phyloP scores from a whole-genome alignment of 179 eudicot genomes.

The Corrigiola litoralis region DNA sequence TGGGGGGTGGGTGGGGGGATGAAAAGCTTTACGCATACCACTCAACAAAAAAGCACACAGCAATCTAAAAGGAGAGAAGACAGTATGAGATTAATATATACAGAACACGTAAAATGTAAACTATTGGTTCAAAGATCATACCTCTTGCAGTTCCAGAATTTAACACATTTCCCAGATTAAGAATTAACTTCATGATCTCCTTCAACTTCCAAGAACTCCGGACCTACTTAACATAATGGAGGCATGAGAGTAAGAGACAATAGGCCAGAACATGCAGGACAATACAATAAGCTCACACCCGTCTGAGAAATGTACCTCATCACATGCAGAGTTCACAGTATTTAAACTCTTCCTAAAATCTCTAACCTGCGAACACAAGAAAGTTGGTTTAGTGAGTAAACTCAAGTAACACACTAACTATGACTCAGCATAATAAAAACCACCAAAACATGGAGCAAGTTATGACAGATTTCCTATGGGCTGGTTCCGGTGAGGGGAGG shows the following conservation, averaged over 20 bases:
- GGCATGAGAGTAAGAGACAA: conserved; percentile 10
- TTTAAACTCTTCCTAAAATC: conserved; percentile 81
- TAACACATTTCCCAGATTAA: conserved; percentile 74
- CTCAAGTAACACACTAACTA: background rate
- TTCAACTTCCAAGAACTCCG: conserved; percentile 74
- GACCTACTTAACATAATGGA: conserved; percentile 44
- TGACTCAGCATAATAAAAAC: background rate
- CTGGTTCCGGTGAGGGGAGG: too few species aligned
- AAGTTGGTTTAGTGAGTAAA: conserved; percentile 6
- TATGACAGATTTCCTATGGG: too few species aligned
- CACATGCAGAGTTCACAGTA: conserved; percentile 77
- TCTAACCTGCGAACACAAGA: conserved; percentile 48
- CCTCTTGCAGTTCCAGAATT: conserved; percentile 99
- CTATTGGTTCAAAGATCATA: conserved; percentile 17
- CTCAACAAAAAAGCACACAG: too few species aligned
- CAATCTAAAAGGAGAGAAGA: too few species aligned
- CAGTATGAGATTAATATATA: too few species aligned
- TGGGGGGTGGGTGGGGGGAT: too few species aligned
- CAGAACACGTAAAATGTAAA: too few species aligned
- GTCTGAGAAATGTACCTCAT: conserved; percentile 49
- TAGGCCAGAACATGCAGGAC: conserved; percentile 18
- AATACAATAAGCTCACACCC: conserved; percentile 17
- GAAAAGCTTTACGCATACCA: too few species aligned
- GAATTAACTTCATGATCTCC: conserved; percentile 74
- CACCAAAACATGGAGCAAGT: conserved; percentile 13